These are phyloP conservation scores for Phytophthora hybrid DNA, from an alignment of 352 stramenopile species.

Conservation along the genomic window DNA sequence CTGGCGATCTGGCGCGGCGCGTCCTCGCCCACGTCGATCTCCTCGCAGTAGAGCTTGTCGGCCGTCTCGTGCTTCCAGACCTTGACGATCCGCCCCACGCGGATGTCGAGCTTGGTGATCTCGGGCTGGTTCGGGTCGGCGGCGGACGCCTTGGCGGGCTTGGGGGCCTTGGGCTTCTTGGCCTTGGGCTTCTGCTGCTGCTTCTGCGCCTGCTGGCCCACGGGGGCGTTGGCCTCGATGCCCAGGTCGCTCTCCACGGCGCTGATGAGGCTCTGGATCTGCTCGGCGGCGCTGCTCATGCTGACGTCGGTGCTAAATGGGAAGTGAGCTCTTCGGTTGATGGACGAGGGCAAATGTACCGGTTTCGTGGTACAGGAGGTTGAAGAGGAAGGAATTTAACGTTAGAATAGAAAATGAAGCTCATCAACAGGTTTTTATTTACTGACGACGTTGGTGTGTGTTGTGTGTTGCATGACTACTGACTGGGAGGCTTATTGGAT, in stretches of 20 bases:
- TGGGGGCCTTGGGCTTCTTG: slow-evolving; percentile 67
- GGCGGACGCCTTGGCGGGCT: slow-evolving; percentile 50
- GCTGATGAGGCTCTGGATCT: slow-evolving; percentile 76
- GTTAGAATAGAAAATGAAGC: too few species aligned
- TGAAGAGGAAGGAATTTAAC: too few species aligned
- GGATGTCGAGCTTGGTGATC: slow-evolving; percentile 94
- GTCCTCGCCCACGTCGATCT: slow-evolving; percentile 93
- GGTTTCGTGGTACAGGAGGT: background rate
- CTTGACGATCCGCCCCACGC: slow-evolving; percentile 92
- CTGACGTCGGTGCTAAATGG: background rate
- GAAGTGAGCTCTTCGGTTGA: background rate
- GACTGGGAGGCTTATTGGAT: slow-evolving; percentile 74
- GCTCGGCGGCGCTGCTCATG: slow-evolving; percentile 56
- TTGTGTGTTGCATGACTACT: background rate
- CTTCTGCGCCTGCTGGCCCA: slow-evolving; percentile 41
- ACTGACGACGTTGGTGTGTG: background rate
- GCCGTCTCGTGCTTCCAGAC: slow-evolving; percentile 93
- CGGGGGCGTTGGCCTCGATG: slow-evolving; percentile 72
- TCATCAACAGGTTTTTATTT: too few species aligned
- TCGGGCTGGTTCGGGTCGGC: slow-evolving; percentile 74
- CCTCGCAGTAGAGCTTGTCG: slow-evolving; percentile 93
- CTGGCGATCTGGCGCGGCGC: slow-evolving; percentile 87
- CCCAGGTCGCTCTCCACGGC: slow-evolving; percentile 79
- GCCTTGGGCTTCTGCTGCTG: slow-evolving; percentile 45
- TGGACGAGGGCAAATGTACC: background rate